Evolutionary conservation across 164 flowering plant genomes (phyloP), one percentile per base, ranked within the genome.

Genomic region (Tetrastigma voinierianum): DNA sequence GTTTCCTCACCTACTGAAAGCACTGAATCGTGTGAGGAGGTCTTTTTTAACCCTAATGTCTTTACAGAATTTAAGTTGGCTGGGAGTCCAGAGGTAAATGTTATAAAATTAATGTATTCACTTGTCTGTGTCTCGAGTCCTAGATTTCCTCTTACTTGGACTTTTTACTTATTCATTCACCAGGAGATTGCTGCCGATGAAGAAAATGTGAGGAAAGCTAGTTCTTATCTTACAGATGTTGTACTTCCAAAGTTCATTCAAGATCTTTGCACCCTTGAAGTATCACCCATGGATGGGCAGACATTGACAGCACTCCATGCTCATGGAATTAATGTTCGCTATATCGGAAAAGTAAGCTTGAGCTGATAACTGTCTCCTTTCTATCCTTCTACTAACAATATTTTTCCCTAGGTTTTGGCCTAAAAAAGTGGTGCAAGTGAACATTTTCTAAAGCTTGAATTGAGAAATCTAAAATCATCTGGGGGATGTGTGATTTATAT

Each of bases 291-390:
- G 6, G 40, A 32, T 32, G 40, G 40, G 6, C 40, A 93, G 71
- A 93, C 99, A 56, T 76, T 96, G 64, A 93, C 96, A 77, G 97
- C 98, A 64, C 93, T 96, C 43, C 99, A 96, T 88, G 96, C 96
- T 57, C 95, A 93, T 83, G 99, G 99, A 62, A 91, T 96, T 64
- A 96, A 96, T 82, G 82, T 91, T 70, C 96, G 99, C 8, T 96
- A 96, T 70, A 81, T 96, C 77, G 98, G 99, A 71, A 87, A 81
- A 67, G 99, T 96, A 83, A 72, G 89, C 59, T 44, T 46, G 46
- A 23, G 13, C 57, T 58, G 3, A 43, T 49, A 43, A 19, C 59
- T 67, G 24, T 46, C 47, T 68, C 19, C 9, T 43, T 20, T 61
- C 21, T 21, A 10, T n/a, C 2, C 12, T 17, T 48, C 25, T 14